These are phyloP conservation scores for Phanerochaete carnosa DNA, from an alignment of 768 basidiomycete genomes.

Conservation along the genomic window DNA sequence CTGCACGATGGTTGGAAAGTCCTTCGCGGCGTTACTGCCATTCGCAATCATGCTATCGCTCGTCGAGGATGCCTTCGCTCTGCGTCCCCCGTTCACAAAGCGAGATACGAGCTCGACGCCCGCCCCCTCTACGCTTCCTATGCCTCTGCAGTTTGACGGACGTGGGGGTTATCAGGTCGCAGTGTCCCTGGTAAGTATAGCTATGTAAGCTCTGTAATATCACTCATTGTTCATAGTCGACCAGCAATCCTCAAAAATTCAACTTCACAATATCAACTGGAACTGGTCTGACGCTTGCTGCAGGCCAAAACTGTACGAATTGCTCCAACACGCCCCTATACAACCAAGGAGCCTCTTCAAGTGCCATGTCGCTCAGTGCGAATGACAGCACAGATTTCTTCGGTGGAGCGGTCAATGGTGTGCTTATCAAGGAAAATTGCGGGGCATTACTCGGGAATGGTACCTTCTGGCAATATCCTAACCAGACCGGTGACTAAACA, in stretches of 20 bases:
- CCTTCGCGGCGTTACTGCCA: neutral
- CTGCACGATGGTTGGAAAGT: neutral
- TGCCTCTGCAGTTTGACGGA: neutral
- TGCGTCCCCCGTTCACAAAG: neutral
- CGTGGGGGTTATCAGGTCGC: neutral
- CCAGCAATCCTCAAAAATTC: slow-evolving; percentile 3
- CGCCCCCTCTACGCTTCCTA: neutral
- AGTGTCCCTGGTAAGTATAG: neutral
- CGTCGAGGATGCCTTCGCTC: neutral
- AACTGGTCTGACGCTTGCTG: slow-evolving; percentile 7
- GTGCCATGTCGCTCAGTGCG: neutral
- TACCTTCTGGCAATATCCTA: slow-evolving; percentile 32
- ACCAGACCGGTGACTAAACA: slow-evolving; percentile 33
- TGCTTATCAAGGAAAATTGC: slow-evolving; percentile 33
- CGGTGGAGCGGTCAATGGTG: neutral
- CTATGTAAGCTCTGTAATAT: neutral
- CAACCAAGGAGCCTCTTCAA: slow-evolving; percentile 3
- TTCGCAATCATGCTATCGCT: neutral
- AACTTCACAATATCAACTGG: slow-evolving; percentile 12
- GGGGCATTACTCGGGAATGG: slow-evolving; percentile 28
- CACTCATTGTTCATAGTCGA: neutral
- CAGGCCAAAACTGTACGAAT: neutral
- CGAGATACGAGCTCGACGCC: neutral
- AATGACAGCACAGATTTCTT: slow-evolving; percentile 3
- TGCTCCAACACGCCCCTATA: slow-evolving; percentile 7